These are phyloP conservation scores for Fragilaria radians DNA, from an alignment of 108 stramenopile species.

Conservation along the genomic window DNA sequence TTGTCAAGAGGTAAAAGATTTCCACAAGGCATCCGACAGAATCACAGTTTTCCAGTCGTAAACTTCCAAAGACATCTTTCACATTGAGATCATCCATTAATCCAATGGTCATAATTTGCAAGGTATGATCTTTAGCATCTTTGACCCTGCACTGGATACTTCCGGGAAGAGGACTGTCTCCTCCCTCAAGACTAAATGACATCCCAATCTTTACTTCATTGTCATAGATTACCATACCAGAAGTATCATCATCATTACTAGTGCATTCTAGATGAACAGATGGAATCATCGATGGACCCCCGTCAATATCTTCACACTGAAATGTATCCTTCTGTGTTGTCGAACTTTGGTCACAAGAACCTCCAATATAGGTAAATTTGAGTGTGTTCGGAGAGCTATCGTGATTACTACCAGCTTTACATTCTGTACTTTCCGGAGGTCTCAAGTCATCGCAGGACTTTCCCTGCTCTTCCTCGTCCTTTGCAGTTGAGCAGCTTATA, in stretches of 20 bases:
- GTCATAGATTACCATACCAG: background rate
- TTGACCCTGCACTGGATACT: background rate
- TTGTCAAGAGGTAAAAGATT: background rate
- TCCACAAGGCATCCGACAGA: background rate
- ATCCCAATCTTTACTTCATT: background rate
- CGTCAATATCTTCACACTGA: background rate
- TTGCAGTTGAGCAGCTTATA: background rate
- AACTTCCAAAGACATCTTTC: constrained; percentile 1
- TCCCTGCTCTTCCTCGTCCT: background rate
- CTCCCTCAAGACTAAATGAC: background rate
- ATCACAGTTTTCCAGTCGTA: background rate
- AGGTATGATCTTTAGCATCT: background rate
- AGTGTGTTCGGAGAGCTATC: too few species aligned
- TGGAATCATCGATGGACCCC: background rate
- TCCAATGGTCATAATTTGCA: background rate
- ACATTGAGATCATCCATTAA: background rate
- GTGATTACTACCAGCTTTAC: background rate
- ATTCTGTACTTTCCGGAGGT: background rate
- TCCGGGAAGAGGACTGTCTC: background rate
- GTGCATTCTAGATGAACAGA: background rate
- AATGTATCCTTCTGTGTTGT: background rate
- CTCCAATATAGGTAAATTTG: background rate
- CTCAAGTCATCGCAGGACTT: background rate
- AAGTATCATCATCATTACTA: background rate
- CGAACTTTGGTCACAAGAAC: background rate